Evolutionary conservation across 352 stramenopile genomes (phyloP).

Genomic region (Phytophthora pinifolia): DNA sequence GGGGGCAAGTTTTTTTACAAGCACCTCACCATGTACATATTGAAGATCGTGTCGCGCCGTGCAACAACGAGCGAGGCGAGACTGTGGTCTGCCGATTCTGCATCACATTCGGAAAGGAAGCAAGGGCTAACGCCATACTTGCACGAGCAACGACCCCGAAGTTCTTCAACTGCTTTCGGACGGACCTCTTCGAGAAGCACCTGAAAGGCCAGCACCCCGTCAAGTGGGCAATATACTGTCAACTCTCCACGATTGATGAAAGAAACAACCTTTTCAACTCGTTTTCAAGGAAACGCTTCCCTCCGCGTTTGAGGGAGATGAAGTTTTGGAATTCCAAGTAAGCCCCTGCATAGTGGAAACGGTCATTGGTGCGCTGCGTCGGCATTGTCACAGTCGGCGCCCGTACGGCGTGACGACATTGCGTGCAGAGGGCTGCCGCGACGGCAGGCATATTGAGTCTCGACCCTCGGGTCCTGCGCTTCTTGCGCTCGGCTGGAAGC

Average conservation of each 20-base stretch:
- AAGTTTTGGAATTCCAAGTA: not conserved
- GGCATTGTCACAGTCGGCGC: too few relatives aligned
- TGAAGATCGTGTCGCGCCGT: slow-evolving; percentile 1
- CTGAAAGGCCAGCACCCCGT: not conserved
- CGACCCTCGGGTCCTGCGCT: too few relatives aligned
- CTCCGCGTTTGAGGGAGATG: slow-evolving; percentile 2
- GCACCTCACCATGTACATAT: not conserved
- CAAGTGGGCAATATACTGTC: not conserved
- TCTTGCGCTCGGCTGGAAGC: too few relatives aligned
- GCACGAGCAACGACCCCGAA: not conserved
- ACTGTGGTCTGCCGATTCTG: slow-evolving; percentile 8
- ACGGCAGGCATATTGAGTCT: too few relatives aligned
- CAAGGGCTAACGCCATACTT: not conserved
- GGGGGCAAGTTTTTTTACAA: slow-evolving; percentile 1
- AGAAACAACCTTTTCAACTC: too few relatives aligned
- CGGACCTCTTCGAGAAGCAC: slow-evolving; percentile 4
- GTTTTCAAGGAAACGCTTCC: not conserved
- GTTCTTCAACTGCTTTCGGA: slow-evolving; percentile 4
- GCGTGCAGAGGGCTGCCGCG: too few relatives aligned
- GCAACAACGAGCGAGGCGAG: not conserved
- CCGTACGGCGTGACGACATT: too few relatives aligned
- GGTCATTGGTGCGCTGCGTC: not conserved
- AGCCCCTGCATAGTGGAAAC: not conserved
- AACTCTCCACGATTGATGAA: not conserved
- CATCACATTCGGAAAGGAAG: not conserved